Conservation (phyloP, 2,329 filamentous ascomycete species). For the Colletotrichum spaethianum region DNA sequence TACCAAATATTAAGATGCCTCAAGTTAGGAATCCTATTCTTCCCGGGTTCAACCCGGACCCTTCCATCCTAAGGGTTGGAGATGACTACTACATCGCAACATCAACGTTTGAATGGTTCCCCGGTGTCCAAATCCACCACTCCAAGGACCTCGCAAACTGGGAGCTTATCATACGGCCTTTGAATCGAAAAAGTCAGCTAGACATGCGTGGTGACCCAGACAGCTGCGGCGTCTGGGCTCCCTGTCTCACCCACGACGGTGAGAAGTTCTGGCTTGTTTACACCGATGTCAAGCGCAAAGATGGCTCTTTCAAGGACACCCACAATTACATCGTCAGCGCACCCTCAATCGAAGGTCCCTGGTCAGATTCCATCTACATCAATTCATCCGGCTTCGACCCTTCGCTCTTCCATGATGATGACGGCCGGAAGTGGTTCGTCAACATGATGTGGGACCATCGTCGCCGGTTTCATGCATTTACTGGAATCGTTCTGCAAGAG, state of each 20-base stretch:
- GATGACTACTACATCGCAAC: constrained; percentile 70
- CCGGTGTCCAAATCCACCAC: constrained; percentile 69
- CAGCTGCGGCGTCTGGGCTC: constrained; percentile 75
- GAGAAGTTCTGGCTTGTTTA: constrained; percentile 75
- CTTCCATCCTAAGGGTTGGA: constrained; percentile 66
- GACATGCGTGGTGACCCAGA: constrained; percentile 73
- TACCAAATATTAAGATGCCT: constrained; percentile 56
- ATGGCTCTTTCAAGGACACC: constrained; percentile 75
- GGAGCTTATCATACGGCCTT: constrained; percentile 61
- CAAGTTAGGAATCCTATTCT: constrained; percentile 68
- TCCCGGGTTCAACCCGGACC: constrained; percentile 70
- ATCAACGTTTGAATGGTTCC: constrained; percentile 70
- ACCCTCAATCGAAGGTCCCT: constrained; percentile 68
- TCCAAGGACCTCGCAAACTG: constrained; percentile 68
- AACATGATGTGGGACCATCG: constrained; percentile 72
- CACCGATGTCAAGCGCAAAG: constrained; percentile 77
- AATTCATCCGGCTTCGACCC: constrained; percentile 77
- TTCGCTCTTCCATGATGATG: constrained; percentile 70
- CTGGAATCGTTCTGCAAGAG: constrained; percentile 72
- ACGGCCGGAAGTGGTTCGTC: constrained; percentile 69
- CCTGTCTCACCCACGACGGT: constrained; percentile 74
- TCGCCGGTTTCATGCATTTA: constrained; percentile 63
- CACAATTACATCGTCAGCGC: constrained; percentile 75
- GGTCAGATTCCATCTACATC: constrained; percentile 72
- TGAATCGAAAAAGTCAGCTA: constrained; percentile 65